Evolutionary conservation across 1,139 yeast species (phyloP).

Genomic region (Sugiyamaella xylanicola): DNA sequence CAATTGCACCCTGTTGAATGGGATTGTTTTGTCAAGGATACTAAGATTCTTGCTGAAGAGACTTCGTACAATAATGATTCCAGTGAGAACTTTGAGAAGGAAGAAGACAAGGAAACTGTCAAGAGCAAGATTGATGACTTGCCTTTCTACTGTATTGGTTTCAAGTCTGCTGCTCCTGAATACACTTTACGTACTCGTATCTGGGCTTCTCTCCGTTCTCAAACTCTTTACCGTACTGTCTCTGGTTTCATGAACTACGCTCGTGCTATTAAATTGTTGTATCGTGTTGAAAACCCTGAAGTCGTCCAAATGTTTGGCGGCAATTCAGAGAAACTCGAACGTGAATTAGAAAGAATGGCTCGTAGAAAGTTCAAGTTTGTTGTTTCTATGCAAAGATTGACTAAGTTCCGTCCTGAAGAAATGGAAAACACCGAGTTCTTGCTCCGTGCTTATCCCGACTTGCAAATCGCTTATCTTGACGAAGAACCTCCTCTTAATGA

Average conservation of each 20-base stretch:
- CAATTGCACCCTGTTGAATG: conserved; percentile 98
- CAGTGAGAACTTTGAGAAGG: conserved; percentile 54
- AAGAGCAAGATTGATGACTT: conserved; percentile 93
- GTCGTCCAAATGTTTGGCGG: conserved; percentile 98
- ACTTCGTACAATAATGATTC: conserved; percentile 36
- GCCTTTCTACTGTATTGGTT: conserved; percentile 98
- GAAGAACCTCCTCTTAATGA: conserved; percentile 86
- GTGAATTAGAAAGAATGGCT: conserved; percentile 98
- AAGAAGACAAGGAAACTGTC: conserved; percentile 57
- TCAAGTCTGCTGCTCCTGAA: conserved; percentile 99
- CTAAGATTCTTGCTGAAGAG: conserved; percentile 97
- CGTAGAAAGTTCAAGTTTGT: conserved; percentile 97
- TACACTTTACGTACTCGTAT: conserved; percentile 97
- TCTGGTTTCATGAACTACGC: conserved; percentile 99
- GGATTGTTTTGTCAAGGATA: conserved; percentile 98
- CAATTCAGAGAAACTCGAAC: conserved; percentile 90
- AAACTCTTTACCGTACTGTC: conserved; percentile 96
- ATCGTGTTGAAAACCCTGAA: conserved; percentile 99
- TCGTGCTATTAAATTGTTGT: conserved; percentile 93
- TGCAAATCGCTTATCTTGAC: conserved; percentile 97
- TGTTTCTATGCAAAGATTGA: conserved; percentile 97
- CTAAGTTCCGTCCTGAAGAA: conserved; percentile 96
- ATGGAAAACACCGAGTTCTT: conserved; percentile 97
- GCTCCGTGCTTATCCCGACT: conserved; percentile 97
- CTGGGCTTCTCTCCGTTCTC: conserved; percentile 99